Base-by-base conservation (phyloP, 208 protist genomes). In the Leishmania martiniquensis region DNA sequence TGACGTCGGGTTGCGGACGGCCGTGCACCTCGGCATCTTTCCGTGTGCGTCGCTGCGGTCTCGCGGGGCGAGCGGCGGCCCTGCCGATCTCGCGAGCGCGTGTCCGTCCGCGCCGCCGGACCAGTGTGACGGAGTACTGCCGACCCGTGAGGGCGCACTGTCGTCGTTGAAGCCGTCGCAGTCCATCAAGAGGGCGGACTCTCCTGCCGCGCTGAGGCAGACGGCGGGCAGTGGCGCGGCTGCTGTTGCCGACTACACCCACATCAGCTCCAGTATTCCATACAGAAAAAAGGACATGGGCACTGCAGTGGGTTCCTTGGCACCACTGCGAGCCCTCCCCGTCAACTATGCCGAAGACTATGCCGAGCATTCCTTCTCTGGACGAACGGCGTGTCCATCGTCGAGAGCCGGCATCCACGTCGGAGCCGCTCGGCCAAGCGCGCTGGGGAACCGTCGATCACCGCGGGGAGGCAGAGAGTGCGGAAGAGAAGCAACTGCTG, bases 11-110 rank as follows among this genome's bases (percentile, higher is more conserved):
- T 84, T 88, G 78, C 87, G 91, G 47, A 93, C 85, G 1, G 89
- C 91, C 34, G 85, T 95, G 73, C 89, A 95, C 51, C 81, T 95
- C 7, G 91, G 89, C 37, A 82, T 93, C 52, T 95, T 95, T 57
- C 80, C 81, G 20, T 73, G 65, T 20, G 47, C 59, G 60, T 72
- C 63, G n/a, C 20, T 63, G 32, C 45, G 13, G 34, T 45, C 37
- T 15, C 17, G 37, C 62, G 37, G 37, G 25, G 62, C 62, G 20
- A 67, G 37, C 22, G 20, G 37, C 15, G 5, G 6, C 37, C 37
- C 15, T 25, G 9, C 34, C 62, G 15, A 37, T n/a, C 62, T 29
- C 62, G n/a, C 37, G 37, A 1, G 34, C 15, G 29, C 37, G 44
- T 25, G 62, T 7, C 15, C 12, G 37, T 4, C 62, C 37, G 34